These are phyloP conservation scores for Tylopilus vinaceipallidus DNA, from an alignment of 768 basidiomycete genomes.

Conservation along the genomic window DNA sequence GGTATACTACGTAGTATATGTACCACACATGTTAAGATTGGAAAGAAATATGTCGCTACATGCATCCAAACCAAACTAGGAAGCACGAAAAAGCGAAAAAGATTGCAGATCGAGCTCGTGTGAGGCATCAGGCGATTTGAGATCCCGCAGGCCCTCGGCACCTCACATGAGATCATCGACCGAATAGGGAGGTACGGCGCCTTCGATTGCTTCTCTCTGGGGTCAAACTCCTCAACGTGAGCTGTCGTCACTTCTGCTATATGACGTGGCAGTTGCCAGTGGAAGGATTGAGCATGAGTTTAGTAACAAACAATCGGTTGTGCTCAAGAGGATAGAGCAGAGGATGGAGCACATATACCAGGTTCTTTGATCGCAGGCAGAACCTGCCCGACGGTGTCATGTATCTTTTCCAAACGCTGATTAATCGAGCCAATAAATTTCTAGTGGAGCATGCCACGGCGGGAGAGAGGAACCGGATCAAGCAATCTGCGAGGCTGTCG, in stretches of 20 bases:
- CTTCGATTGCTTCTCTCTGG: neutral
- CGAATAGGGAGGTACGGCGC: conserved; percentile 4
- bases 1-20: no score
- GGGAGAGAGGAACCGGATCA: no score
- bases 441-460: neutral
- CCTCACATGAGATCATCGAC: conserved; percentile 17
- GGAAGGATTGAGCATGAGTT: neutral
- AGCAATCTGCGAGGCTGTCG: no score
- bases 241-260: conserved; percentile 11
- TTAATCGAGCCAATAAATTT: conserved; percentile 12
- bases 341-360: neutral
- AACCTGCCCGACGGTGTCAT: conserved; percentile 7
- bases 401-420: conserved; percentile 14
- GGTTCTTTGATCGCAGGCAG: conserved; percentile 14
- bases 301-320: no score
- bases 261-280: conserved; percentile 13
- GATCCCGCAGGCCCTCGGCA: no score
- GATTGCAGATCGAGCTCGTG: no score
- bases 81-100: neutral
- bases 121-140: neutral
- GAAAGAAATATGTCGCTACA: no score
- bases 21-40: neutral
- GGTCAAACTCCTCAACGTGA: conserved; percentile 13
- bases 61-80: no score
- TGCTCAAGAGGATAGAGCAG: neutral